These are phyloP conservation scores for Collariella sp. DNA, from an alignment of 495 filamentous ascomycete genomes.

Conservation along the genomic window DNA sequence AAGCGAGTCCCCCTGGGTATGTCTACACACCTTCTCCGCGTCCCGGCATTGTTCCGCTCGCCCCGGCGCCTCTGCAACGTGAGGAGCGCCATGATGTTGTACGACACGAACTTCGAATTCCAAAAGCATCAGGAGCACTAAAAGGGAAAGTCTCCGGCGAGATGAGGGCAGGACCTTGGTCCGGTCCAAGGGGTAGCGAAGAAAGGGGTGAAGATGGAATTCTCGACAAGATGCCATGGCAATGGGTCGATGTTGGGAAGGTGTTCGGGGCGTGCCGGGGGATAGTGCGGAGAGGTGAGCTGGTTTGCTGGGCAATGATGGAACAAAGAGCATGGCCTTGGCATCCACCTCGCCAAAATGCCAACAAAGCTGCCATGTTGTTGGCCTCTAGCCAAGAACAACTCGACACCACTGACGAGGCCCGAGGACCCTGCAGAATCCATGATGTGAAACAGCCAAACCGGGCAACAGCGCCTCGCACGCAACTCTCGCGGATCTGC, in stretches of 20 bases:
- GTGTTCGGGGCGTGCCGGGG: too few species aligned
- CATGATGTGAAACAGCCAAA: constrained; percentile 2
- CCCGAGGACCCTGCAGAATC: constrained; percentile 1
- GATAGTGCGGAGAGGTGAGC: too few species aligned
- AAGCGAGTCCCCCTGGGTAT: not conserved
- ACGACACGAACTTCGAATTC: not conserved
- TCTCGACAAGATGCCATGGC: too few species aligned
- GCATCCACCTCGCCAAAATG: too few species aligned
- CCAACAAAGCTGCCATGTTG: too few species aligned
- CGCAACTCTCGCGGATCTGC: constrained; percentile 13
- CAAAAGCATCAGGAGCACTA: not conserved
- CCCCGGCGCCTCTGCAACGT: constrained; percentile 2
- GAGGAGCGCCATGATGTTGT: not conserved
- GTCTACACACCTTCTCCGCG: not conserved
- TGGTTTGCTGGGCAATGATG: too few species aligned
- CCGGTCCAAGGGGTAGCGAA: too few species aligned
- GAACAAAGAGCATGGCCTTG: too few species aligned
- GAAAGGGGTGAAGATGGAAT: too few species aligned
- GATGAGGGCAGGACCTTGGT: not conserved
- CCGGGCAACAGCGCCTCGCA: constrained; percentile 13
- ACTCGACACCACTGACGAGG: not conserved
- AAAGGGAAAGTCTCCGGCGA: not conserved
- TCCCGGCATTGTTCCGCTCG: constrained; percentile 7
- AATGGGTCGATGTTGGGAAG: too few species aligned
- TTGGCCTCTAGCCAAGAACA: not conserved